phyloP scores from a whole-genome alignment of 345 rosid species.

The Euphorbia tirucalli region DNA sequence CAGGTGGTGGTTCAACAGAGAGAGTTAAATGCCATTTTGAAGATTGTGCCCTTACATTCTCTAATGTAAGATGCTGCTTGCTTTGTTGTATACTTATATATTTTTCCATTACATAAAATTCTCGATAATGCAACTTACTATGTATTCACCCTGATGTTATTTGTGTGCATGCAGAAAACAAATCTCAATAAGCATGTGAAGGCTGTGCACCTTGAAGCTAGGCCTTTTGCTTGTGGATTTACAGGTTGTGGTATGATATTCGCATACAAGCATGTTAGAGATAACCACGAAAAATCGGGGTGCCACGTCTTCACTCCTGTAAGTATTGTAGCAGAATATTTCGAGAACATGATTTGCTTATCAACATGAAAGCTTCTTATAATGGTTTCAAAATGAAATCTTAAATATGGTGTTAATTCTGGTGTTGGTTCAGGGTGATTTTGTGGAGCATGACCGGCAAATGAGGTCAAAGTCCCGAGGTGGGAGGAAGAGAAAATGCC shows the following conservation, averaged over 20 bases:
- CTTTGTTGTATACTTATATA: too few relatives aligned
- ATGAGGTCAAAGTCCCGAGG: constrained; percentile 76
- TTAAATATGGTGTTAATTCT: not conserved
- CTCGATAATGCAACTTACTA: too few relatives aligned
- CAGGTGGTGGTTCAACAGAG: constrained; percentile 22
- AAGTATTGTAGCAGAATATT: constrained; percentile 24
- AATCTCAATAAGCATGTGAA: constrained; percentile 64
- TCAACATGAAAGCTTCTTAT: too few relatives aligned
- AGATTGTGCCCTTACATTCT: constrained; percentile 61
- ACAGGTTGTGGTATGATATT: constrained; percentile 66
- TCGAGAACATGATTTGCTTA: too few relatives aligned
- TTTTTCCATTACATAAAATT: not conserved
- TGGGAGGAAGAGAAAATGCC: constrained; percentile 62
- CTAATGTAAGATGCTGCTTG: constrained; percentile 46
- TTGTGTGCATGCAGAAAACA: constrained; percentile 47
- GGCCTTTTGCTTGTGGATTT: constrained; percentile 54
- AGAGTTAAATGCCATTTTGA: constrained; percentile 52
- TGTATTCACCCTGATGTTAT: too few relatives aligned
- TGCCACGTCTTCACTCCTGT: constrained; percentile 54
- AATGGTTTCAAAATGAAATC: not conserved
- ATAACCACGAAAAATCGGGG: constrained; percentile 62
- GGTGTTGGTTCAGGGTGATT: constrained; percentile 73
- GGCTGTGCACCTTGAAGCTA: constrained; percentile 61
- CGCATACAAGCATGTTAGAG: constrained; percentile 77
- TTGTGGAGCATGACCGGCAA: constrained; percentile 56